Evolutionary conservation across 2,329 filamentous ascomycete genomes (phyloP).

Genomic region (Rosellinia necatrix): DNA sequence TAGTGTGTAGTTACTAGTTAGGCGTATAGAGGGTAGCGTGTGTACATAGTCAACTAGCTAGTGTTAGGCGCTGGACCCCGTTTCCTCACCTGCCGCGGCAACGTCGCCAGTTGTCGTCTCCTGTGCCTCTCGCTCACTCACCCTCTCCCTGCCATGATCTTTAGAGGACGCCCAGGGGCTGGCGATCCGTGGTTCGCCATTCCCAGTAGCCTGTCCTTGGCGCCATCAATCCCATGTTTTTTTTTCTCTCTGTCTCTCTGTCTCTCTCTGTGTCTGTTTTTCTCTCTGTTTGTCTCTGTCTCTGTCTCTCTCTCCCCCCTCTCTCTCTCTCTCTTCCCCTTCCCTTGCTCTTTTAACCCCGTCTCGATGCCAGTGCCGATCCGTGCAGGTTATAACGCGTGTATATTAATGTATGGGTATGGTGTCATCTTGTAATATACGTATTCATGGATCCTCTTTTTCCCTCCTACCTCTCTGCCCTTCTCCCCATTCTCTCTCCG

Average conservation of each 20-base stretch:
- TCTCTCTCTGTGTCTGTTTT: background rate
- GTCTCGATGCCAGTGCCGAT: background rate
- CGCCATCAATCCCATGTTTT: slow-evolving; percentile 11
- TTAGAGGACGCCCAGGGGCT: slow-evolving; percentile 7
- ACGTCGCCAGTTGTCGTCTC: background rate
- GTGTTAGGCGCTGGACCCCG: background rate
- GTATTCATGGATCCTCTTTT: background rate
- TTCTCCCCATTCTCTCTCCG: background rate
- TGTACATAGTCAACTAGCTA: no score
- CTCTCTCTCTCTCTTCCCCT: background rate
- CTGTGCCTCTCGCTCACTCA: background rate
- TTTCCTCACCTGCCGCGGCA: background rate
- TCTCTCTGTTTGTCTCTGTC: background rate
- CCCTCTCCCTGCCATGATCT: slow-evolving; percentile 19
- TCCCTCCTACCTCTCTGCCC: background rate
- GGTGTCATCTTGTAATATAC: background rate
- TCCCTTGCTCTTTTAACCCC: background rate
- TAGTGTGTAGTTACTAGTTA: background rate
- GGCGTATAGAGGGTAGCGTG: background rate
- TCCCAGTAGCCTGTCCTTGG: slow-evolving; percentile 19
- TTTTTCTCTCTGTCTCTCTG: background rate
- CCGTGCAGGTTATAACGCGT: background rate
- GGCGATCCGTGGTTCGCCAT: slow-evolving; percentile 15
- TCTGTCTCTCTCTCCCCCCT: background rate
- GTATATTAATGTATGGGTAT: background rate